phyloP scores from a whole-genome alignment of 2,329 filamentous ascomycete species.

The Penicillium psychrosexuale region DNA sequence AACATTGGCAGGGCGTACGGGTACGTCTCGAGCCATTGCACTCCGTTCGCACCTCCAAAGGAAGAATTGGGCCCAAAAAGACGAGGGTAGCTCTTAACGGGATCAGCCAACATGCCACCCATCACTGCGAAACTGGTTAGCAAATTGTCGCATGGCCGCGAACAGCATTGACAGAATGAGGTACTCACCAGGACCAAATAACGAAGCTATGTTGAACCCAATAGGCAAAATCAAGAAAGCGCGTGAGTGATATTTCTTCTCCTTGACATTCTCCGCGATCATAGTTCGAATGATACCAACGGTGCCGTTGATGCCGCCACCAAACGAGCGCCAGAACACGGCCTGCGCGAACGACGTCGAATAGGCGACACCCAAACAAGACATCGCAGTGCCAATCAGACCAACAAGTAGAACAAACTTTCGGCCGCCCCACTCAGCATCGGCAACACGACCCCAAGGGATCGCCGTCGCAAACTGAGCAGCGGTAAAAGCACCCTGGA shows the following conservation, averaged over 20 bases:
- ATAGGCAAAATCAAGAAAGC: slow-evolving; percentile 61
- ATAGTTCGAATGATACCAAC: slow-evolving; percentile 70
- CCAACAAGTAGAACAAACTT: slow-evolving; percentile 77
- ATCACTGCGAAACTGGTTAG: slow-evolving; percentile 41
- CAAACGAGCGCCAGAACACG: slow-evolving; percentile 64
- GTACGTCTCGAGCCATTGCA: slow-evolving; percentile 60
- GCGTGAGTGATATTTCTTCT: slow-evolving; percentile 60
- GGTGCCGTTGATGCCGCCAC: slow-evolving; percentile 68
- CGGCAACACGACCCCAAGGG: slow-evolving; percentile 69
- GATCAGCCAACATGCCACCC: slow-evolving; percentile 67
- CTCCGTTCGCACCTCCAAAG: slow-evolving; percentile 55
- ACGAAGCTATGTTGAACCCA: slow-evolving; percentile 64
- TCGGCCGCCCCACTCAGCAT: slow-evolving; percentile 63
- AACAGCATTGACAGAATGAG: slow-evolving; percentile 37
- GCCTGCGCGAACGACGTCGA: slow-evolving; percentile 61
- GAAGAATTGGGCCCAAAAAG: slow-evolving; percentile 60
- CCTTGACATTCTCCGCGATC: slow-evolving; percentile 67
- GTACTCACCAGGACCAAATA: slow-evolving; percentile 46
- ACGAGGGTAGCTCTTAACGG: slow-evolving; percentile 59
- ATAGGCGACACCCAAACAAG: slow-evolving; percentile 67
- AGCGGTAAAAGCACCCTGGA: slow-evolving; percentile 73
- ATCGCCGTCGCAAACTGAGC: slow-evolving; percentile 79
- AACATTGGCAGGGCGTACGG: slow-evolving; percentile 69
- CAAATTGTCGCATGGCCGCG: slow-evolving; percentile 40
- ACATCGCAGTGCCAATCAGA: slow-evolving; percentile 64